Evolutionary conservation across 768 basidiomycete genomes (phyloP).

Genomic region (Tricholoma matsutake): DNA sequence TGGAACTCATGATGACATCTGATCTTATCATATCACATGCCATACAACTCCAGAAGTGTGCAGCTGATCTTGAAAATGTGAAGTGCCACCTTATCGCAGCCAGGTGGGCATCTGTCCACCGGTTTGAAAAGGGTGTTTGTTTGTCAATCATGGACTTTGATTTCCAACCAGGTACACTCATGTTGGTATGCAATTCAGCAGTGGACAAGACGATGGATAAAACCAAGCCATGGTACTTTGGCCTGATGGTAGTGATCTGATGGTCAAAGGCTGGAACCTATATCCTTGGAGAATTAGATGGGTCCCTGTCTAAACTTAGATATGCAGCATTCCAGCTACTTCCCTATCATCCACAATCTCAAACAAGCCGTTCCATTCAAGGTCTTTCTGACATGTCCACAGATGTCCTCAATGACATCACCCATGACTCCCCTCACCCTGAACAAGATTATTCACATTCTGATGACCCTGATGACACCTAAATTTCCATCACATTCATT

Average conservation of each 20-base stretch:
- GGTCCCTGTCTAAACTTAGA: neutral
- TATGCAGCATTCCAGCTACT: no score
- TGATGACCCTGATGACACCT: no score
- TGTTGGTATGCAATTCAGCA: constrained; percentile 22
- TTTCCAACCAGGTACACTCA: constrained; percentile 14
- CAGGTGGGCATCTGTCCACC: constrained; percentile 4
- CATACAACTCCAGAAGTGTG: constrained; percentile 14
- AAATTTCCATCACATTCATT: no score
- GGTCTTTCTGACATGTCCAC: no score
- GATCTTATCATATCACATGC: constrained; percentile 12
- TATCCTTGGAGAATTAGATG: constrained; percentile 14
- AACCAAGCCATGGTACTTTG: constrained; percentile 22
- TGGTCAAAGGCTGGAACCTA: constrained; percentile 10
- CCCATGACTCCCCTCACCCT: no score
- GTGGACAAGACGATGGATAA: constrained; percentile 23
- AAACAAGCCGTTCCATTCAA: no score
- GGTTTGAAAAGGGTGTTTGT: constrained; percentile 5
- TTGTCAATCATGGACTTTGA: constrained; percentile 8
- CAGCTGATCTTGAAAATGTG: constrained; percentile 10
- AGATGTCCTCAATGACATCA: no score
- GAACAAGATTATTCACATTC: no score
- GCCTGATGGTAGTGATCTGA: constrained; percentile 23
- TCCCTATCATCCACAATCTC: no score
- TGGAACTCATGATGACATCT: neutral
- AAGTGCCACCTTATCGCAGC: constrained; percentile 8